phyloP scores from a whole-genome alignment of 345 rosid genomes.

The Eutrema yunnanense region DNA sequence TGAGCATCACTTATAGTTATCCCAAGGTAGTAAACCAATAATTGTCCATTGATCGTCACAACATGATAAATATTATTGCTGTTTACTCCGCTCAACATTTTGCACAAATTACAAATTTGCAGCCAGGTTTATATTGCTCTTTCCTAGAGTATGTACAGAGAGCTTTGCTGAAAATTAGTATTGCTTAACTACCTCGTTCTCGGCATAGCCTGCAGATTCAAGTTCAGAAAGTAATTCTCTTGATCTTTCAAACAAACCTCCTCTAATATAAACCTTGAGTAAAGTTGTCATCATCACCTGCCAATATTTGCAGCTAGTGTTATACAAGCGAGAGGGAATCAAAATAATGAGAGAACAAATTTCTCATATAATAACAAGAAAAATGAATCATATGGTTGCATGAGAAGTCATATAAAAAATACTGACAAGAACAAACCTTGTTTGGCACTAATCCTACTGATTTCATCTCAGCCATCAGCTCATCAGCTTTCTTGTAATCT shows the following conservation, averaged over 20 bases:
- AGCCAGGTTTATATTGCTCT: background rate
- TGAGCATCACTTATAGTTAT: background rate
- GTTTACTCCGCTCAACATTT: background rate
- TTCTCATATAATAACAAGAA: background rate
- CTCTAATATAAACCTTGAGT: slow-evolving; percentile 80
- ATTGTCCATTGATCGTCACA: background rate
- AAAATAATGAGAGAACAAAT: background rate
- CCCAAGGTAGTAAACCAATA: background rate
- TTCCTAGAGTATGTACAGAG: background rate
- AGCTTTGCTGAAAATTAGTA: background rate
- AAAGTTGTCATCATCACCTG: slow-evolving; percentile 89
- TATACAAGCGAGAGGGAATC: background rate
- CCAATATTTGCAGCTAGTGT: slow-evolving; percentile 21
- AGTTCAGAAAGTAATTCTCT: slow-evolving; percentile 59
- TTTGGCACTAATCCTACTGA: slow-evolving; percentile 74
- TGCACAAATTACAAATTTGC: background rate
- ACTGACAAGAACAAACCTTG: slow-evolving; percentile 52
- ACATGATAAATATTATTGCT: background rate
- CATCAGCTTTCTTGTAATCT: slow-evolving; percentile 72
- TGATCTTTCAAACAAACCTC: slow-evolving; percentile 82
- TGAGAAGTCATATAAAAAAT: background rate
- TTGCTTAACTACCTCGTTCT: slow-evolving; percentile 56
- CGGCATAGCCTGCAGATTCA: slow-evolving; percentile 63
- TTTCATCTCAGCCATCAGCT: slow-evolving; percentile 68
- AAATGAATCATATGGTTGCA: background rate